Evolutionary conservation across 208 protist species (phyloP), one percentile per base, ranked within the genome.

Genomic region (Acanthamoeba royreba): DNA sequence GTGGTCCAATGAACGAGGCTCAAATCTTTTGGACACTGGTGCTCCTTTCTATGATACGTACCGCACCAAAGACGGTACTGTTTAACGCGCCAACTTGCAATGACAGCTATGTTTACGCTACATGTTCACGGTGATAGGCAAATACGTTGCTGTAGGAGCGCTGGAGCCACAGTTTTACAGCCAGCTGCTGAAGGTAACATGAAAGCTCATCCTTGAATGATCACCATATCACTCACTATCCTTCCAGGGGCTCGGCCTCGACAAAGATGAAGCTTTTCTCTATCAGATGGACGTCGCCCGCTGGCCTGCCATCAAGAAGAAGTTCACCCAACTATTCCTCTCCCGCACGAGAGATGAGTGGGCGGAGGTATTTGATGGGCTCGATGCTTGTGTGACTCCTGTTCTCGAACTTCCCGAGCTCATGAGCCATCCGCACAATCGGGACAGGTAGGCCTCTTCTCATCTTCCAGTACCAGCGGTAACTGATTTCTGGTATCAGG

Each of bases 31-130:
- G 0, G 96, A 97, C 69, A 53, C 38, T n/a, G 96, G 95, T 31
- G 94, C 94, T 2, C 96, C 74, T 53, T 97, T 96, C 45, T 97
- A 97, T 53, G 92, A 96, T 19, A 95, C 94, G 0, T 96, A 96
- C 46, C 22, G 58, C 40, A 96, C 95, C 25, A 93, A 95, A 42
- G 96, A 97, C 90, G 81, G 74, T 38, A 95, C 69, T 11, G 7
- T 9, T 25, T 2, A 43, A 55, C 9, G 49, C 49, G 13, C 13
- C 31, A 81, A 47, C 35, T 33, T 94, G 81, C n/a, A n/a, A n/a
- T n/a, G n/a, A n/a, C n/a, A n/a, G n/a, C n/a, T n/a, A n/a, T n/a
- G n/a, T n/a, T n/a, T n/a, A n/a, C n/a, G n/a, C n/a, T n/a, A n/a
- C n/a, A n/a, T n/a, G n/a, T n/a, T n/a, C n/a, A n/a, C n/a, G n/a